Evolutionary conservation across 257 asterid species (phyloP).

Genomic region (Primulina tabacum): DNA sequence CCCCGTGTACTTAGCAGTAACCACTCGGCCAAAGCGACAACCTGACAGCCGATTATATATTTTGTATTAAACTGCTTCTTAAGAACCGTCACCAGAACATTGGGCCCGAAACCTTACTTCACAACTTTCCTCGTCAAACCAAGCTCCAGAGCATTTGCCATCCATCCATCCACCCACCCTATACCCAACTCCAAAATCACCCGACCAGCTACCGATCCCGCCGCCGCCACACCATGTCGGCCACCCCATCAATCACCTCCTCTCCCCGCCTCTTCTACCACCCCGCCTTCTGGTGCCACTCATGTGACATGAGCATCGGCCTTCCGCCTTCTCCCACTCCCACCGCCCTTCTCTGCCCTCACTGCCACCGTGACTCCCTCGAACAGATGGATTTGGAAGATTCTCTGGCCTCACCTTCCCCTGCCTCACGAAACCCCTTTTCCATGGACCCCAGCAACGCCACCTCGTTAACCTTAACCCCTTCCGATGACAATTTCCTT

Average conservation of each 20-base stretch:
- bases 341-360: slow-evolving; percentile 73
- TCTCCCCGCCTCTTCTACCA: slow-evolving; percentile 47
- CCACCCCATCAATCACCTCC: slow-evolving; percentile 36
- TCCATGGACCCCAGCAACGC: slow-evolving; percentile 24
- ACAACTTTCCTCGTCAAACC: slow-evolving; percentile 11
- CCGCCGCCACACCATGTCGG: slow-evolving; percentile 33
- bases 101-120: slow-evolving; percentile 31
- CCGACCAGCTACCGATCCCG: not conserved
- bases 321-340: slow-evolving; percentile 59
- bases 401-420: slow-evolving; percentile 30
- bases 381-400: slow-evolving; percentile 65
- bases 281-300: slow-evolving; percentile 88
- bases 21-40: slow-evolving; percentile 81
- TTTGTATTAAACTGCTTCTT: too few relatives aligned
- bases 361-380: slow-evolving; percentile 75
- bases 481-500: slow-evolving; percentile 69
- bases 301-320: slow-evolving; percentile 87
- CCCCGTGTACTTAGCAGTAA: slow-evolving; percentile 90
- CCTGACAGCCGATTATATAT: not conserved
- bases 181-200: slow-evolving; percentile 25
- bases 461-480: slow-evolving; percentile 29
- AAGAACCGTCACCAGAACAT: slow-evolving; percentile 12
- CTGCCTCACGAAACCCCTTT: slow-evolving; percentile 27
- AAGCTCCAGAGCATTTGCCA: slow-evolving; percentile 22
- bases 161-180: slow-evolving; percentile 27